Evolutionary conservation across 139 green algal genomes (phyloP), one percentile per base, ranked within the genome.

Genomic region (Prasinococcaceae sp.): DNA sequence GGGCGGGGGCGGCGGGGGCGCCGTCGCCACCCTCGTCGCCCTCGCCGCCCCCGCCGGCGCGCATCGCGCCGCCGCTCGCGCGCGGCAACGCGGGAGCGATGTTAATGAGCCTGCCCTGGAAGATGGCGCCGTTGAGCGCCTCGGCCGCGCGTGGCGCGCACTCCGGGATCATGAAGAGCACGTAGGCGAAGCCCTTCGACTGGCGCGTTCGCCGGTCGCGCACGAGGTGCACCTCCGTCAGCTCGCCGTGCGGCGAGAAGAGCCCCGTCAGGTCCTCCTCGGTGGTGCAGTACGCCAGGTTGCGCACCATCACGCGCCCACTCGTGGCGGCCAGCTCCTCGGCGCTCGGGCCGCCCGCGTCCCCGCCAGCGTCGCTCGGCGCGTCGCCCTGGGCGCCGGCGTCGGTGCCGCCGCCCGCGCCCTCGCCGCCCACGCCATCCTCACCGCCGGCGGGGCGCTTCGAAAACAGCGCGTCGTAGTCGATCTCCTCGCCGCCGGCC

Each of bases 281-380:
- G 0, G 70, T 88, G 32, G 83, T 29, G 6, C 55, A 65, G 69
- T 87, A 97, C 0, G 84, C 68, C 50, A 98, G 77, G 66, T 98
- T 98, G 28, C 89, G 69, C 28, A 96, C 61, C 66, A 96, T 96
- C 37, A 98, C 69, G 10, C 89, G 73, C n/a, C n/a, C n/a, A 0
- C 82, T 79, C 3, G 36, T 58, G 33, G 71, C 52, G 4, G 30
- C 19, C 35, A 59, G 45, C 14, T 53, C 63, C 51, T 56, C 65
- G 62, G 42, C 63, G 43, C 68, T 55, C 40, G 60, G 37, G 33
- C 30, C 60, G 17, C 30, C 50, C 27, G 38, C 60, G 30, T 62
- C 37, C 23, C 26, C 22, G 19, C 3, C 17, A 3, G 14, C 40
- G 26, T 44, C 50, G 22, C 29, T 28, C 38, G 28, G 12, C 45